Percentiles rank a stretch among this genome's conserved stretches.
These are phyloP conservation scores for Alternaria triticimaculans DNA, from an alignment of 2,329 filamentous ascomycete species.

Conservation along the genomic window DNA sequence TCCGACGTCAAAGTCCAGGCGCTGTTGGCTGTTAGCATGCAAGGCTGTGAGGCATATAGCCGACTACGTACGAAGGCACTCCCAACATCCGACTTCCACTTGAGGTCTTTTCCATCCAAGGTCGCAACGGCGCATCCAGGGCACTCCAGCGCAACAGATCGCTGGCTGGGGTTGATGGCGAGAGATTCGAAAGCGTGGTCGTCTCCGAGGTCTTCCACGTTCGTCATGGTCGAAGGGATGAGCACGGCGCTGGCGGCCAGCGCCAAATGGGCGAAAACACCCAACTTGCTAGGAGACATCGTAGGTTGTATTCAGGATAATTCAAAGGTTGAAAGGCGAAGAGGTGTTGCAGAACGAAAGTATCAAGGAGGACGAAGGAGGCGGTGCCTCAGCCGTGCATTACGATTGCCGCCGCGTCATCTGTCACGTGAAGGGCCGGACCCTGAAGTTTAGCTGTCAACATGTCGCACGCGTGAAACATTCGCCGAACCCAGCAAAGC, in stretches of 20 bases:
- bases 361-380: constrained; percentile 17
- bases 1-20: constrained; percentile 48
- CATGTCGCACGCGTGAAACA: constrained; percentile 18
- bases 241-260: constrained; percentile 47
- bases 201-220: constrained; percentile 37
- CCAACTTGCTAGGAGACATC: constrained; percentile 43
- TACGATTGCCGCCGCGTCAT: constrained; percentile 15
- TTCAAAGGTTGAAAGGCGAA: constrained; percentile 13
- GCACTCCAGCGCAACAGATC: constrained; percentile 44
- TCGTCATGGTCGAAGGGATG: constrained; percentile 39
- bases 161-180: constrained; percentile 42
- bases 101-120: constrained; percentile 25
- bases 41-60: background rate
- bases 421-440: constrained; percentile 14
- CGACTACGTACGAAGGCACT: constrained; percentile 43
- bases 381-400: constrained; percentile 16
- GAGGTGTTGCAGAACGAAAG: constrained; percentile 18
- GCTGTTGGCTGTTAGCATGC: constrained; percentile 35
- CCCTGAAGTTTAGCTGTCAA: constrained; percentile 9
- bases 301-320: constrained; percentile 20
- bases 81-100: constrained; percentile 40
- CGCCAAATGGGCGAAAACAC: constrained; percentile 45
- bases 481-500: constrained; percentile 1
- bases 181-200: constrained; percentile 40
- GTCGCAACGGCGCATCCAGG: constrained; percentile 42